Percentiles rank a stretch among this genome's conserved stretches.
phyloP scores from a whole-genome alignment of 2,329 filamentous ascomycete species.

The Didymella arachidicola region DNA sequence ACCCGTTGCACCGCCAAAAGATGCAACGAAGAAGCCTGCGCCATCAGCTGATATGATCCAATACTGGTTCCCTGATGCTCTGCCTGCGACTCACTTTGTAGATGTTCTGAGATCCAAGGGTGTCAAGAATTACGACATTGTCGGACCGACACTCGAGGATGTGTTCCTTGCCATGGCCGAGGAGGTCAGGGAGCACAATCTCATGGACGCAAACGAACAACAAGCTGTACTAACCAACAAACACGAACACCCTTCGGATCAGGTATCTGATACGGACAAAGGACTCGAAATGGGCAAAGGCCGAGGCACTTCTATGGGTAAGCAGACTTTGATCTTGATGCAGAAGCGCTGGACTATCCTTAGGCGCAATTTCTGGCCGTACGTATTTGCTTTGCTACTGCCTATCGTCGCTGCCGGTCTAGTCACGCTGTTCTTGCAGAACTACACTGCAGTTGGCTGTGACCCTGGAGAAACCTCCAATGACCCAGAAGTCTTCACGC shows the following conservation, averaged over 20 bases:
- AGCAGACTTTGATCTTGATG: slow-evolving; percentile 78
- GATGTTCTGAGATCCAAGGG: slow-evolving; percentile 70
- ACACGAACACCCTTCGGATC: slow-evolving; percentile 39
- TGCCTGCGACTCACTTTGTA: slow-evolving; percentile 75
- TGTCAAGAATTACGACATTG: slow-evolving; percentile 81
- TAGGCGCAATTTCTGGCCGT: slow-evolving; percentile 79
- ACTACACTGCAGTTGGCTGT: slow-evolving; percentile 60
- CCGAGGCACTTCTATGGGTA: slow-evolving; percentile 70
- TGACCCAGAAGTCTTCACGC: slow-evolving; percentile 41
- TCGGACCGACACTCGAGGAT: slow-evolving; percentile 89
- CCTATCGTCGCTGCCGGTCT: slow-evolving; percentile 82
- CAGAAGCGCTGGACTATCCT: slow-evolving; percentile 79
- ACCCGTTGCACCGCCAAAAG: slow-evolving; percentile 60
- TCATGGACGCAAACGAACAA: slow-evolving; percentile 38
- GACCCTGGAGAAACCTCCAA: slow-evolving; percentile 51
- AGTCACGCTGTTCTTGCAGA: slow-evolving; percentile 76
- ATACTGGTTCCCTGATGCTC: slow-evolving; percentile 75
- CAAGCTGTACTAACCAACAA: slow-evolving; percentile 23
- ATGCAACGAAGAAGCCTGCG: slow-evolving; percentile 53
- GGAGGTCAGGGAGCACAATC: slow-evolving; percentile 69
- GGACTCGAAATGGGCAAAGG: slow-evolving; percentile 68
- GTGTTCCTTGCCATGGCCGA: slow-evolving; percentile 88
- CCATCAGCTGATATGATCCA: slow-evolving; percentile 70
- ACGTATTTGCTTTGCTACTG: slow-evolving; percentile 75
- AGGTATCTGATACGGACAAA: slow-evolving; percentile 41